phyloP scores from a whole-genome alignment of 129 eudicot species.

The Apium graveolens region DNA sequence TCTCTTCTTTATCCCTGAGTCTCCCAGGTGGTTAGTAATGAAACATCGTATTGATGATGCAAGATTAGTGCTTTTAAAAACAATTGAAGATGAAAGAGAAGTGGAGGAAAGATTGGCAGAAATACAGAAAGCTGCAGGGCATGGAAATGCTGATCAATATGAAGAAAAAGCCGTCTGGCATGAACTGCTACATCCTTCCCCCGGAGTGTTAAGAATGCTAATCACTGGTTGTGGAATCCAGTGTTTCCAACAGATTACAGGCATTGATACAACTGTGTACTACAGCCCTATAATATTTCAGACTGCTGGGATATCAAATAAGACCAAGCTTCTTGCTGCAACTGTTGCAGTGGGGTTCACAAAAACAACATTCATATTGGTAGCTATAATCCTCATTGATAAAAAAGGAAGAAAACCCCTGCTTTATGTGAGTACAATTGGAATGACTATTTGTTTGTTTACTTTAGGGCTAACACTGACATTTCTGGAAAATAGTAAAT shows the following conservation, averaged over 20 bases:
- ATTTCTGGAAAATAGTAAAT: constrained; percentile 21
- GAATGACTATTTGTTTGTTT: constrained; percentile 64
- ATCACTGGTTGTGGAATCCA: constrained; percentile 56
- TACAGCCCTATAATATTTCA: constrained; percentile 61
- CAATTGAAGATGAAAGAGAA: constrained; percentile 37
- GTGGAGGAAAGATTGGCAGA: constrained; percentile 61
- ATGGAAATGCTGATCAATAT: neutral
- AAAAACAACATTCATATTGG: constrained; percentile 47
- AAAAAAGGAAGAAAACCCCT: constrained; percentile 60
- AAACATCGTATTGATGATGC: constrained; percentile 58
- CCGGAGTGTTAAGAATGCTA: constrained; percentile 52
- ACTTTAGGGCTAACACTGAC: constrained; percentile 27
- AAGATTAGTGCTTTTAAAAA: constrained; percentile 38
- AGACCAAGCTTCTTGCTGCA: constrained; percentile 57
- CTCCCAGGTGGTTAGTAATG: constrained; percentile 70
- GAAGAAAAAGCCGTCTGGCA: constrained; percentile 49
- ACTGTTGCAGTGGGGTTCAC: constrained; percentile 78
- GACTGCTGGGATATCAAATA: constrained; percentile 42
- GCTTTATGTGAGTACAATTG: constrained; percentile 70
- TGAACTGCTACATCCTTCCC: constrained; percentile 55
- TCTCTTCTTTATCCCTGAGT: constrained; percentile 56
- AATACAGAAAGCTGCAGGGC: constrained; percentile 46
- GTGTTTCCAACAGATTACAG: constrained; percentile 76
- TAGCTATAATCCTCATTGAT: constrained; percentile 56
- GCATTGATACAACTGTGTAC: constrained; percentile 70